Evolutionary conservation across 768 basidiomycete species (phyloP), one percentile per base, ranked within the genome.

Genomic region (Termitomyces sp.): DNA sequence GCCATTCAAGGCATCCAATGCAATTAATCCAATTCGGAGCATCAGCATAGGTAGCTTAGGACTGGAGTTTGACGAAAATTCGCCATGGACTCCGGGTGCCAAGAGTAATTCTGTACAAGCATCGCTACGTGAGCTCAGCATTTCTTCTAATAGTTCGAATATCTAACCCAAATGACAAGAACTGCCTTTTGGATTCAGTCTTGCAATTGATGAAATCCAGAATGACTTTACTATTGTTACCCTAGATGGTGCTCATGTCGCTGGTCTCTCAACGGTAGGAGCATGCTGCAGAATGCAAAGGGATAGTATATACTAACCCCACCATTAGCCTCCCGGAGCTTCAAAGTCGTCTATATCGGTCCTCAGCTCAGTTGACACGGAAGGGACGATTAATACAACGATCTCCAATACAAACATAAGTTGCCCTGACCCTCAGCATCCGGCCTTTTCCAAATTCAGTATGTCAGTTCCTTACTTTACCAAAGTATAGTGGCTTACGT

Each of bases 111-210:
- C 80, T n/a, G 80, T 90, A 18, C 74, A 79, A 27, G 88, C 88
- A 11, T 70, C 69, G 24, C 75, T 90, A 61, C 68, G 85, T 86
- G 69, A 57, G 78, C 68, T 30, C 20, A 24, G 7, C 33, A 20
- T 31, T 58, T n/a, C 45, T 46, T 27, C 27, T 2, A 11, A 33
- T 16, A 12, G 15, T 54, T 50, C 31, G n/a, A n/a, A 33, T 36
- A 20, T 49, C 58, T 58, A 59, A 55, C 13, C 33, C 18, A 57
- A 57, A 51, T 56, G 18, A 9, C 46, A 59, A 87, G 87, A 79
- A 61, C 71, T 91, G 39, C 89, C 89, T 34, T 91, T 91, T 60
- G 89, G 89, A 11, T 91, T 91, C 69, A 72, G 72, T 30, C 8
- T 89, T 18, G 72, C 73, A 1, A 82, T 90, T 54, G 78, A 75